Percentiles rank a stretch among this genome's conserved stretches.
Conservation (phyloP, 306 rosid species). For the Boehmeria nivea region DNA sequence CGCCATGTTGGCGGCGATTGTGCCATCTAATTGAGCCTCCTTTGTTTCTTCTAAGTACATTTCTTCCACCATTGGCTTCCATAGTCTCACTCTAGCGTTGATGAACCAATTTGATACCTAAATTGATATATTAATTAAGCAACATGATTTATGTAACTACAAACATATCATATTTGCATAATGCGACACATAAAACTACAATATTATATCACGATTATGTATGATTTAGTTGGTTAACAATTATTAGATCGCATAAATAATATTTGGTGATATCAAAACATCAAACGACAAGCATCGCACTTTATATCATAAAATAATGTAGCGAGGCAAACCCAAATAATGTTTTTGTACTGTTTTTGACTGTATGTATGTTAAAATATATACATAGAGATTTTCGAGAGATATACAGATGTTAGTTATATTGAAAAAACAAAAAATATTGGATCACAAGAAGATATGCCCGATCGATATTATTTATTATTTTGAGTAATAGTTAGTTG, state of each 20-base stretch:
- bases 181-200: too few species aligned
- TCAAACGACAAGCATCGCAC: too few species aligned
- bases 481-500: background rate
- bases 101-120: slow-evolving; percentile 98
- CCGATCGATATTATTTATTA: slow-evolving; percentile 5
- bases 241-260: too few species aligned
- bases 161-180: slow-evolving; percentile 5
- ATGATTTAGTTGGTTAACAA: too few species aligned
- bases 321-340: too few species aligned
- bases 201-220: too few species aligned
- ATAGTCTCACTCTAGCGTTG: slow-evolving; percentile 88
- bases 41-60: slow-evolving; percentile 82
- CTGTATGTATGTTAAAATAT: too few species aligned
- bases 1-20: slow-evolving; percentile 11
- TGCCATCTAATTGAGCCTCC: slow-evolving; percentile 33
- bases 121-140: background rate
- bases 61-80: slow-evolving; percentile 99
- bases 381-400: too few species aligned
- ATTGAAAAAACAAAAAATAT: background rate
- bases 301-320: too few species aligned
- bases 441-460: slow-evolving; percentile 28
- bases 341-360: too few species aligned
- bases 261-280: too few species aligned
- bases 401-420: too few species aligned
- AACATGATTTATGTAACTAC: slow-evolving; percentile 14